Evolutionary conservation across 164 flowering plant species (phyloP).

Genomic region (Brasenia schreberi): DNA sequence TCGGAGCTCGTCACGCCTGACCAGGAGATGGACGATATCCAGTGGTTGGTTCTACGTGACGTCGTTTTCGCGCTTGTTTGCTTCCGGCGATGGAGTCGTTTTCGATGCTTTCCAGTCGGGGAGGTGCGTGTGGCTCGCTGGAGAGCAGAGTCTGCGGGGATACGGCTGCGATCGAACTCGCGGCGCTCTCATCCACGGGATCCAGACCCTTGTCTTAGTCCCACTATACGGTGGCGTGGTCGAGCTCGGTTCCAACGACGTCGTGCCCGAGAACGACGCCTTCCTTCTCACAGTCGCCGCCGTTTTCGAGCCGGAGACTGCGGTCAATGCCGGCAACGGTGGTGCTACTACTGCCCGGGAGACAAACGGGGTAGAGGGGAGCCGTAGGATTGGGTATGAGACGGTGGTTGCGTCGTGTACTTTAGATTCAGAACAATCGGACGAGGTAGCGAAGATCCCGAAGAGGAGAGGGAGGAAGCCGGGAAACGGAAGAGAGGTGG

Average conservation of each 20-base stretch:
- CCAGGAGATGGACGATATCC: constrained; percentile 16
- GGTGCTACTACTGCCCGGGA: not conserved
- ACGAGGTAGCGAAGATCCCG: constrained; percentile 17
- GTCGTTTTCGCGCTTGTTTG: constrained; percentile 39
- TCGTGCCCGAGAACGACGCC: constrained; percentile 28
- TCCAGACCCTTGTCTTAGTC: constrained; percentile 47
- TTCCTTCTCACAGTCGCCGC: constrained; percentile 30
- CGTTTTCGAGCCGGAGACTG: constrained; percentile 23
- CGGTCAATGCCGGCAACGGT: not conserved
- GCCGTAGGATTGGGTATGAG: constrained; percentile 1
- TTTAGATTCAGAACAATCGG: constrained; percentile 38
- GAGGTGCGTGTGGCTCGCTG: constrained; percentile 35
- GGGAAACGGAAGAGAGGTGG: constrained; percentile 23
- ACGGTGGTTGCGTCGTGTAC: not conserved
- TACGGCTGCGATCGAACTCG: constrained; percentile 38
- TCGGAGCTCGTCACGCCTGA: not conserved
- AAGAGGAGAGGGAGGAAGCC: constrained; percentile 70
- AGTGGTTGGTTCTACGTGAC: constrained; percentile 43
- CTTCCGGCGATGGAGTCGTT: constrained; percentile 25
- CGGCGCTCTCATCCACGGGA: constrained; percentile 46
- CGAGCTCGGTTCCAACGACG: constrained; percentile 47
- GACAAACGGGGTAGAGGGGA: constrained; percentile 1
- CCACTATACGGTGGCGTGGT: constrained; percentile 37
- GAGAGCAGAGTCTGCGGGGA: constrained; percentile 20
- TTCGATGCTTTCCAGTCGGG: constrained; percentile 33